Evolutionary conservation across 2,329 filamentous ascomycete genomes (phyloP).

Genomic region (Exophiala dermatitidis): DNA sequence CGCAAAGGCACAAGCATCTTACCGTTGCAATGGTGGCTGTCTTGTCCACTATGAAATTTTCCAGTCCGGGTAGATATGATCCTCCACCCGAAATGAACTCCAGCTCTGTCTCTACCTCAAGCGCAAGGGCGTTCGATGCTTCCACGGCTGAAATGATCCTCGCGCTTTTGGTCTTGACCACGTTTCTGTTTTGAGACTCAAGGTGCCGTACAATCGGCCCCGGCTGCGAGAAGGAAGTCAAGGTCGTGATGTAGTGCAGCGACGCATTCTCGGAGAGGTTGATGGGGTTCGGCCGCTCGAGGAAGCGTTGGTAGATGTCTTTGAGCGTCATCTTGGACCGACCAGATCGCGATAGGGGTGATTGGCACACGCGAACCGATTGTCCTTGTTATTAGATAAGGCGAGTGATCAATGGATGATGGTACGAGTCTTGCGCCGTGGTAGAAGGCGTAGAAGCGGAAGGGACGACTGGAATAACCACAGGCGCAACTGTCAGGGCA

Average conservation of each 20-base stretch:
- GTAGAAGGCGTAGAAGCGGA: not conserved
- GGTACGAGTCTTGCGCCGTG: not conserved
- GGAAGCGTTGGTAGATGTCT: slow-evolving; percentile 62
- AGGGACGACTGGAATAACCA: not conserved
- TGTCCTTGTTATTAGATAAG: not conserved
- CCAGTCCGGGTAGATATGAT: slow-evolving; percentile 76
- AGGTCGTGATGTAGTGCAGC: slow-evolving; percentile 84
- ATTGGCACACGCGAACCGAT: not conserved
- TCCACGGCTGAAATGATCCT: slow-evolving; percentile 69
- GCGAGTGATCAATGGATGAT: not conserved
- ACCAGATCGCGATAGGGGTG: not conserved
- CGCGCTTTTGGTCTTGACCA: slow-evolving; percentile 77
- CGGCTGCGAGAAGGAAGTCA: slow-evolving; percentile 63
- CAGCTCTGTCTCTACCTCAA: slow-evolving; percentile 74
- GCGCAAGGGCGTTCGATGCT: slow-evolving; percentile 58
- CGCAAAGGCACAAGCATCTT: slow-evolving; percentile 36
- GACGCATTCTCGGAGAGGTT: slow-evolving; percentile 59
- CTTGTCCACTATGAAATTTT: slow-evolving; percentile 86
- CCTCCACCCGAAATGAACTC: slow-evolving; percentile 78
- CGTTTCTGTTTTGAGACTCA: slow-evolving; percentile 54
- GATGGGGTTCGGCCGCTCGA: slow-evolving; percentile 58
- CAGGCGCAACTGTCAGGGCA: no score
- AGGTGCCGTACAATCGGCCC: slow-evolving; percentile 79
- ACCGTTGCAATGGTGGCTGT: slow-evolving; percentile 75
- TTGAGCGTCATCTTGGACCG: slow-evolving; percentile 36